Base-by-base conservation (phyloP, 352 stramenopile genomes). In the Phytopythium delawarense region DNA sequence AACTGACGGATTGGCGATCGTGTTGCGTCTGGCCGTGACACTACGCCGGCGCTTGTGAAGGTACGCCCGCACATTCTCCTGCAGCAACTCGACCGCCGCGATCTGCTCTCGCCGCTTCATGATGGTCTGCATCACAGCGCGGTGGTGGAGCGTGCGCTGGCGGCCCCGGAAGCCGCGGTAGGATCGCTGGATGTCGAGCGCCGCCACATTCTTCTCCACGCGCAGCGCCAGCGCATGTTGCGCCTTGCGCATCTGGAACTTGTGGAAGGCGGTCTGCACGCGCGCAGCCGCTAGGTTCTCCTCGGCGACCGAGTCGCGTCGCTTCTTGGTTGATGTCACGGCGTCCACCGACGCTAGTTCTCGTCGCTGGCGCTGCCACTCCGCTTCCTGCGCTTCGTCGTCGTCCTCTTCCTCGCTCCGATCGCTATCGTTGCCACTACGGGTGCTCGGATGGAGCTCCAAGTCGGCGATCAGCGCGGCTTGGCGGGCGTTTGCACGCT, bases 51-150 rank as follows among this genome's bases (percentile, higher is more conserved):
- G 75, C 68, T 84, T 81, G n/a, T 84, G 57, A 45, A 92, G 56
- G 44, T 87, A 91, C 12, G 78, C 66, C 2, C 78, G 82, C 2
- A 87, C 79, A 35, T 86, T 89, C 6, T 79, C 73, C 63, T 91
- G 82, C 28, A 91, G 73, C 44, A 88, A 50, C 45, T 88, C 71
- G 1, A 91, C 70, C 0, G 82, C 79, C 4, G 79, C 82, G 39
- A 70, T 72, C 52, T 91, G 64, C 57, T 88, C 67, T 2, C 76
- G 66, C 0, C 73, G 68, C 30, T 69, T 63, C 30, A 79, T 34
- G 40, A 89, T 84, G 7, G 72, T 77, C 35, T 79, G 66, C 56
- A 80, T 65, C 20, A 92, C 70, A 1, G 83, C 83, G 7, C 79
- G 75, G 18, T 77, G 79, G 44, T 92, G 83, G 16, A 86, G 54